Evolutionary conservation across 139 green algal species (phyloP).

Genomic region (Yamagishiella unicocca): DNA sequence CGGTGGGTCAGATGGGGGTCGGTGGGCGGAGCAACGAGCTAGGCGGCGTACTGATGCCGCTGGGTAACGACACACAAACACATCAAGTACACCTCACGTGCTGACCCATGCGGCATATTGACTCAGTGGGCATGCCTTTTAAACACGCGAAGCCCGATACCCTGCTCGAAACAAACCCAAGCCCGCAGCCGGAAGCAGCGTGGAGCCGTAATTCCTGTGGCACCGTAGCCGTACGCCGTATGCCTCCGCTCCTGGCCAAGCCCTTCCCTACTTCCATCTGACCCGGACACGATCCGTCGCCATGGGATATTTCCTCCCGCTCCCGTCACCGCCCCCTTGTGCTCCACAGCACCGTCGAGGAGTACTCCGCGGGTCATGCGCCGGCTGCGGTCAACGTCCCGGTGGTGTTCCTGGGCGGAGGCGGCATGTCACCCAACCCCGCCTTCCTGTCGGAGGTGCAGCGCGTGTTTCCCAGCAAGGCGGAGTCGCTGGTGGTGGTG

Average conservation of each 20-base stretch:
- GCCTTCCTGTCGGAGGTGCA: conserved; percentile 25
- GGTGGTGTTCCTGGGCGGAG: neutral
- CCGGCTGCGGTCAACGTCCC: conserved; percentile 22
- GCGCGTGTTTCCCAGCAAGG: neutral
- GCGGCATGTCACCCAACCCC: conserved; percentile 28
- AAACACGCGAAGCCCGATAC: no score
- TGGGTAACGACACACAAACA: neutral
- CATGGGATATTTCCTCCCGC: neutral
- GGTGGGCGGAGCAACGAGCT: no score
- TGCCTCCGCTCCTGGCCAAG: neutral
- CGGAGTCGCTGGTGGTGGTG: conserved; percentile 33
- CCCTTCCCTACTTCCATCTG: neutral
- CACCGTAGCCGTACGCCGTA: no score
- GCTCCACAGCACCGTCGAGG: conserved; percentile 9
- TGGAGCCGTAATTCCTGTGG: no score
- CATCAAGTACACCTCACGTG: no score
- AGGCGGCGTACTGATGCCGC: no score
- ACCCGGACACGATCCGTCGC: neutral
- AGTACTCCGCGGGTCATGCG: conserved; percentile 3
- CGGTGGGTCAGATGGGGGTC: neutral
- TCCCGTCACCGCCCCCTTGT: neutral
- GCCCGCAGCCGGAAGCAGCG: no score
- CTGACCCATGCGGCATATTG: no score
- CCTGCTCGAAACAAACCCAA: no score
- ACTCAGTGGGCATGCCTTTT: no score